These are phyloP conservation scores for Ceratocystiopsis minuta DNA, from an alignment of 2,329 filamentous ascomycete species.

Conservation along the genomic window DNA sequence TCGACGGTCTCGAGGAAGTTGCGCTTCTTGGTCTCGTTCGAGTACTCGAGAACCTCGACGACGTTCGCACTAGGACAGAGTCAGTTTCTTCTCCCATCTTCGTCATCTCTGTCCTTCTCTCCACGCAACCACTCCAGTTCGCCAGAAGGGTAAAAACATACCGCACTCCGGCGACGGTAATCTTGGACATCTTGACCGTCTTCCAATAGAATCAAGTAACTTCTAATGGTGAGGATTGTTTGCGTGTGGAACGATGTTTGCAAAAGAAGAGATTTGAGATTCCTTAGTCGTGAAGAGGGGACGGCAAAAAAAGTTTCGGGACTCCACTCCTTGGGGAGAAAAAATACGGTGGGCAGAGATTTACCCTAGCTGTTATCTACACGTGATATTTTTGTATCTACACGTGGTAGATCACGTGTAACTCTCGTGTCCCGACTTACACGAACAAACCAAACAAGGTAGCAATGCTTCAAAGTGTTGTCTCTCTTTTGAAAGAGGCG, in stretches of 20 bases:
- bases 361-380: too few relatives aligned
- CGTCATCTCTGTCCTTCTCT: slow-evolving; percentile 2
- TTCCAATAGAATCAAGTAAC: slow-evolving; percentile 23
- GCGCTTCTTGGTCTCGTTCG: slow-evolving; percentile 78
- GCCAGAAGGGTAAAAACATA: slow-evolving; percentile 3
- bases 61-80: slow-evolving; percentile 51
- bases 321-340: too few relatives aligned
- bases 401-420: too few relatives aligned
- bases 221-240: slow-evolving; percentile 14
- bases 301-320: too few relatives aligned
- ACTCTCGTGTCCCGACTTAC: too few relatives aligned
- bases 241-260: slow-evolving; percentile 7
- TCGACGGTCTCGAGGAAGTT: slow-evolving; percentile 57
- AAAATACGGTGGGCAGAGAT: too few relatives aligned
- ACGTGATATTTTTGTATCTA: too few relatives aligned
- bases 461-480: too few relatives aligned
- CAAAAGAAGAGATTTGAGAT: neutral
- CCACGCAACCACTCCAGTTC: slow-evolving; percentile 1
- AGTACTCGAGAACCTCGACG: slow-evolving; percentile 87
- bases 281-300: too few relatives aligned
- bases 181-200: slow-evolving; percentile 73
- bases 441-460: too few relatives aligned
- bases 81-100: slow-evolving; percentile 2
- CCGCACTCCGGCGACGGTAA: slow-evolving; percentile 19
- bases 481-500: too few relatives aligned